Evolutionary conservation across 2,329 filamentous ascomycete species (phyloP).

Genomic region (Waltergamsia citrina): DNA sequence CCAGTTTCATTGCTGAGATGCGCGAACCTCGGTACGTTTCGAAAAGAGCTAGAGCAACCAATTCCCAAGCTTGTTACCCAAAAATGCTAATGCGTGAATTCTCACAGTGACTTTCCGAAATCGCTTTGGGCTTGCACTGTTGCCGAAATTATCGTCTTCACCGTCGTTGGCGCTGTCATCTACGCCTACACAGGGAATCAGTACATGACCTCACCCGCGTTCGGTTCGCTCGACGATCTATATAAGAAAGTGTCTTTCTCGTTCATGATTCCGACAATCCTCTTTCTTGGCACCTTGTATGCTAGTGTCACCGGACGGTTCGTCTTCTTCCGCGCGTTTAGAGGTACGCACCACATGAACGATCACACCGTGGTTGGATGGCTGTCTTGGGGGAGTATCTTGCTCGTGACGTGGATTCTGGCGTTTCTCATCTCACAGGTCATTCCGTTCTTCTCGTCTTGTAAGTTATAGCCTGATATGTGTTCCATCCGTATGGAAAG

Average conservation of each 20-base stretch:
- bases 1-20: conserved; percentile 95
- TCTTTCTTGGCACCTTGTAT: conserved; percentile 86
- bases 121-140: conserved; percentile 87
- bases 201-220: conserved; percentile 81
- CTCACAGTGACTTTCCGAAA: conserved; percentile 74
- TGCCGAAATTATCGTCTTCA: conserved; percentile 78
- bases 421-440: conserved; percentile 89
- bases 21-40: conserved; percentile 42
- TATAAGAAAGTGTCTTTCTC: conserved; percentile 87
- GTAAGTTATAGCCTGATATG: conserved; percentile 23
- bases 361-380: conserved; percentile 77
- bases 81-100: too few species aligned
- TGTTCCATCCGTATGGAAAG: not conserved
- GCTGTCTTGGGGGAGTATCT: conserved; percentile 66
- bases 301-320: conserved; percentile 85
- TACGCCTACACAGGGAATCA: conserved; percentile 86
- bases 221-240: conserved; percentile 68
- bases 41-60: too few species aligned
- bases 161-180: conserved; percentile 68
- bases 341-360: conserved; percentile 67
- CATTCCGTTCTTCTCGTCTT: conserved; percentile 84
- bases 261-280: conserved; percentile 91
- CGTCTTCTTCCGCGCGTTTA: conserved; percentile 83
- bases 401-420: conserved; percentile 65
- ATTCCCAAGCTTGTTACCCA: too few species aligned